These are phyloP conservation scores for Waltergamsia citrina DNA, from an alignment of 2,329 filamentous ascomycete genomes.

Conservation along the genomic window DNA sequence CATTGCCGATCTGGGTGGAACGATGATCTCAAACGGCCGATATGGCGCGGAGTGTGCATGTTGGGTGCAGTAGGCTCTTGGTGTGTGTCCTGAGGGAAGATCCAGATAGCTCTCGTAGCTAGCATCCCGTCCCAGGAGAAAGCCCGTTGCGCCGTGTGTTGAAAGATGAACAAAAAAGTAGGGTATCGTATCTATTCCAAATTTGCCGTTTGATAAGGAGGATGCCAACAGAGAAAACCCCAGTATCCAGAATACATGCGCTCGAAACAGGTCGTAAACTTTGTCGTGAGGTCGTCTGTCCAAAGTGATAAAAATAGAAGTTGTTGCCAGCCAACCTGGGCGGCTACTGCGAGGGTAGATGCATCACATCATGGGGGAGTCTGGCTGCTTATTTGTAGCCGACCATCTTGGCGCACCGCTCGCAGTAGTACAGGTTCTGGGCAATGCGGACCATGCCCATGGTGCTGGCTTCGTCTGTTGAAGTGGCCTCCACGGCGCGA, in stretches of 20 bases:
- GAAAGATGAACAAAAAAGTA: neutral
- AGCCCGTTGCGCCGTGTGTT: neutral
- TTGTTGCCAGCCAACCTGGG: too few relatives aligned
- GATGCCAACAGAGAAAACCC: neutral
- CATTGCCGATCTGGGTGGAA: too few relatives aligned
- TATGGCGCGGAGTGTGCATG: too few relatives aligned
- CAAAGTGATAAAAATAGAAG: too few relatives aligned
- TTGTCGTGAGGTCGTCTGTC: neutral
- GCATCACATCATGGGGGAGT: too few relatives aligned
- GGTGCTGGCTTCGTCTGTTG: constrained; percentile 47
- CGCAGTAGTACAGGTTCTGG: constrained; percentile 58
- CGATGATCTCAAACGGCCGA: too few relatives aligned
- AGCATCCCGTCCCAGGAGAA: too few relatives aligned
- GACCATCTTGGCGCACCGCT: constrained; percentile 52
- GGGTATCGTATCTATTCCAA: constrained; percentile 2
- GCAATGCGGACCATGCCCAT: constrained; percentile 57
- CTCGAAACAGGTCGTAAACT: neutral
- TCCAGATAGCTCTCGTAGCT: too few relatives aligned
- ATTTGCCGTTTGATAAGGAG: neutral
- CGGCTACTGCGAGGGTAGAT: too few relatives aligned
- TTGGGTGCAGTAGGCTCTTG: neutral
- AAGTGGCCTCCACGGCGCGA: constrained; percentile 49
- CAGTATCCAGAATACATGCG: neutral
- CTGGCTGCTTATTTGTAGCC: constrained; percentile 45
- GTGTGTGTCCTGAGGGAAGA: neutral